phyloP scores from a whole-genome alignment of 257 asterid genomes.

The Dorcoceras hygrometricum region DNA sequence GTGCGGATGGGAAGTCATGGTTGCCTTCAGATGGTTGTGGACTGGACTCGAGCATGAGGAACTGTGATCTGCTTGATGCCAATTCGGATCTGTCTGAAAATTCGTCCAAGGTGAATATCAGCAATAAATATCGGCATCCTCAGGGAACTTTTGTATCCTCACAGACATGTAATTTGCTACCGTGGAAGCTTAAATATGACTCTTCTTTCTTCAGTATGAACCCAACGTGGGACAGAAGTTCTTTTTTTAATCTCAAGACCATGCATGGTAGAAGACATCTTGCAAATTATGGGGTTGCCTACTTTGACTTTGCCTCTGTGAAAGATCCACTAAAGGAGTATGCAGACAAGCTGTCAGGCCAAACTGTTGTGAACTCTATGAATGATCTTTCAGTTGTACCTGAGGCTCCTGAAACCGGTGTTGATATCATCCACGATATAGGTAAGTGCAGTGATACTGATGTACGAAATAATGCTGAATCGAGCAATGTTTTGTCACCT shows the following conservation, averaged over 20 bases:
- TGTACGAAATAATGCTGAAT: constrained; percentile 28
- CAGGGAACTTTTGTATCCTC: constrained; percentile 31
- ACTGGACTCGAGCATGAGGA: constrained; percentile 31
- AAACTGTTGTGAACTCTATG: constrained; percentile 32
- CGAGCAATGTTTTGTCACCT: constrained; percentile 29
- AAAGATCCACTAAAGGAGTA: constrained; percentile 52
- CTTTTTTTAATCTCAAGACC: constrained; percentile 39
- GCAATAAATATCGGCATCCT: constrained; percentile 30
- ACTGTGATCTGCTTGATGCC: constrained; percentile 30
- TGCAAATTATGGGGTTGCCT: constrained; percentile 37
- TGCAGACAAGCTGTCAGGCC: constrained; percentile 37
- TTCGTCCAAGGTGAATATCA: constrained; percentile 26
- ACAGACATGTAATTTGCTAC: constrained; percentile 29
- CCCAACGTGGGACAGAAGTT: constrained; percentile 48
- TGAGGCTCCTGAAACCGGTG: constrained; percentile 37
- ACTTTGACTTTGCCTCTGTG: constrained; percentile 73
- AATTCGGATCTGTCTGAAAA: constrained; percentile 33
- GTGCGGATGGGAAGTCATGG: constrained; percentile 30
- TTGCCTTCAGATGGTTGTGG: constrained; percentile 36
- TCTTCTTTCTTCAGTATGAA: constrained; percentile 62
- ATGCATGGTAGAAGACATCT: constrained; percentile 36
- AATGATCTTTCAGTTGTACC: constrained; percentile 36
- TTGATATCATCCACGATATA: constrained; percentile 21
- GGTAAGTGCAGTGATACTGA: constrained; percentile 28
- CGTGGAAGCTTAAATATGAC: constrained; percentile 40